Evolutionary conservation across 2,329 filamentous ascomycete species (phyloP).

Genomic region (Scedosporium apiospermum): DNA sequence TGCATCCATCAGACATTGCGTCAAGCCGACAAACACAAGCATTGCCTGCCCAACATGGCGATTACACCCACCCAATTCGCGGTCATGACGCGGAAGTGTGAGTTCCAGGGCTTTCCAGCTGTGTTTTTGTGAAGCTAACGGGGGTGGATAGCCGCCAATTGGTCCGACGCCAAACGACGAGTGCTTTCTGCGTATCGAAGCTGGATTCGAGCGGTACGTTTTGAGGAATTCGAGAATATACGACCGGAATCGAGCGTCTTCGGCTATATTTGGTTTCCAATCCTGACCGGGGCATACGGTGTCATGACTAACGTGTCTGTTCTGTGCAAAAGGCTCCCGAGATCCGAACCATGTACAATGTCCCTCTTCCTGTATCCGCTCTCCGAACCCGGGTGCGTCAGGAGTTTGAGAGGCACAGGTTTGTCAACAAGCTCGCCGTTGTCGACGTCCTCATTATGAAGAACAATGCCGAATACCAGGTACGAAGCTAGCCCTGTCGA

Average conservation of each 20-base stretch:
- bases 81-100: constrained; percentile 69
- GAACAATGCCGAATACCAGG: constrained; percentile 91
- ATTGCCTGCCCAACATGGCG: constrained; percentile 54
- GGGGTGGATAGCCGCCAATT: constrained; percentile 62
- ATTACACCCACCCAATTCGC: constrained; percentile 92
- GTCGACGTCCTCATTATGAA: constrained; percentile 87
- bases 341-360: constrained; percentile 93
- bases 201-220: constrained; percentile 90
- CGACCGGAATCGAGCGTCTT: not conserved
- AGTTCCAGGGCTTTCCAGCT: constrained; percentile 22
- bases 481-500: constrained; percentile 29
- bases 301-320: not conserved
- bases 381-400: constrained; percentile 91
- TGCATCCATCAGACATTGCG: constrained; percentile 1
- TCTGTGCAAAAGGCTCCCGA: constrained; percentile 72
- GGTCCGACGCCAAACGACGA: constrained; percentile 77
- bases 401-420: constrained; percentile 94
- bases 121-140: constrained; percentile 23
- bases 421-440: constrained; percentile 77
- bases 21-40: not conserved
- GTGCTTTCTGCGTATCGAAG: constrained; percentile 85
- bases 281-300: not conserved
- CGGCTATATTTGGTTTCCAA: not conserved
- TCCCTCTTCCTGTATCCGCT: constrained; percentile 77
- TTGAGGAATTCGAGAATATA: constrained; percentile 17